Base-by-base conservation (phyloP, 1,139 yeast genomes). In the Sugiyamaella xylanicola region DNA sequence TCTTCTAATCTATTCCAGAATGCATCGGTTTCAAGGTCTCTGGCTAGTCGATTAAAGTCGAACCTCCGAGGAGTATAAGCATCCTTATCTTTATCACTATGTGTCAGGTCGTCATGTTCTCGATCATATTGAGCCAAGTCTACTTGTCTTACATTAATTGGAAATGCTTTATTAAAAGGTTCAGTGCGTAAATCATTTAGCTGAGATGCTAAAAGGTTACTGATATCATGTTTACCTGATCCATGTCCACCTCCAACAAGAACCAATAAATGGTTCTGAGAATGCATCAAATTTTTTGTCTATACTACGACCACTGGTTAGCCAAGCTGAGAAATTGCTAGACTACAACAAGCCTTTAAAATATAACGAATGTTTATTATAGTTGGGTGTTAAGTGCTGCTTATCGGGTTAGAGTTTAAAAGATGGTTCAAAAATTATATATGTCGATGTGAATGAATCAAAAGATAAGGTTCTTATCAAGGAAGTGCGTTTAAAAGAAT, bases 211-310 rank as follows among this genome's bases (percentile, higher is more conserved):
- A 71, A 57, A 25, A 67, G 69, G 9, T 51, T 47, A 21, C 71
- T 61, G 7, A 71, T 70, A 2, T 69, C 64, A 44, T 64, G 66
- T 61, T 84, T 84, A 0, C 92, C 93, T 11, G 90, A 78, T 29
- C 85, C 85, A 68, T 85, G 90, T 1, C 93, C 93, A 7, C 95
- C 93, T 1, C 86, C 93, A 40, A 87, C 76, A 17, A 86, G 75
- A 1, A 86, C 77, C 4, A 84, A 64, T 45, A 79, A 73, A 5
- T 60, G 59, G 29, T 43, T 44, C 27, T 43, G 19, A 17, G 25
- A 4, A 25, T 44, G 27, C 40, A 29, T 35, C 20, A 42, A 17
- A 40, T 7, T 19, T 22, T 15, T 40, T 40, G 11, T 19, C 19
- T 40, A 15, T 17, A 40, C 19, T 22, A 35, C 4, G 7, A 17